A percentile compares a stretch with the other conserved stretches of the same genome.
Evolutionary conservation across 192 early-diverging fungal genomes (phyloP).

Genomic region (Backusella circina): DNA sequence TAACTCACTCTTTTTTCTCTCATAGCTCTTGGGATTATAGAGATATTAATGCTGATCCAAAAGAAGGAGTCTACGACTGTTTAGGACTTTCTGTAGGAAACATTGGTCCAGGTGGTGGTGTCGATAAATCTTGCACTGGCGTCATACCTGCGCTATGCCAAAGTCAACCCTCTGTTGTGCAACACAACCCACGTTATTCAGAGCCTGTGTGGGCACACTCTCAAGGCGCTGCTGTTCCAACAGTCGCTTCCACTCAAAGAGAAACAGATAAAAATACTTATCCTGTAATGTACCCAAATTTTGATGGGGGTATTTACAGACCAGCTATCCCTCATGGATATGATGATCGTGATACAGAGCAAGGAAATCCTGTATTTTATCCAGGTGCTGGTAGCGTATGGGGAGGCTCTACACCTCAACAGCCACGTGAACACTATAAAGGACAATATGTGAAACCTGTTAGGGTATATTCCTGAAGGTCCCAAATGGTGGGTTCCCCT

Average conservation of each 20-base stretch:
- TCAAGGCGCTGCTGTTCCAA: background rate
- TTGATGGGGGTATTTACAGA: background rate
- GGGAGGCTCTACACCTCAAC: background rate
- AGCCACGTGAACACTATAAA: background rate
- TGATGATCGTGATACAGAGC: background rate
- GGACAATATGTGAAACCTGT: background rate
- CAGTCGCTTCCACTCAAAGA: background rate
- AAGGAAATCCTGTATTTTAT: background rate
- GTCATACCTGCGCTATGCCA: background rate
- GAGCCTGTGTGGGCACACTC: background rate
- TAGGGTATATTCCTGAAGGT: background rate
- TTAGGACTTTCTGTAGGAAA: background rate
- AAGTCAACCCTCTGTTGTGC: background rate
- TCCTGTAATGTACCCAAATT: background rate
- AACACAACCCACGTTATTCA: background rate
- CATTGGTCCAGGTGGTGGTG: background rate
- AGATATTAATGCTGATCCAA: background rate
- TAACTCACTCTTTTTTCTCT: background rate
- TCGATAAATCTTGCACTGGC: background rate
- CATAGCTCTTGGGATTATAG: slow-evolving; percentile 4
- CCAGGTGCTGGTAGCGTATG: background rate
- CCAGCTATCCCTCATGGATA: background rate
- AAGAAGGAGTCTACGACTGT: background rate
- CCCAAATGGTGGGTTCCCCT: background rate
- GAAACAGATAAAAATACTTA: background rate